Percentiles rank a stretch among this genome's conserved stretches.
Evolutionary conservation across 805 yeast species (phyloP).

Genomic region (Sungouiella thailandica): DNA sequence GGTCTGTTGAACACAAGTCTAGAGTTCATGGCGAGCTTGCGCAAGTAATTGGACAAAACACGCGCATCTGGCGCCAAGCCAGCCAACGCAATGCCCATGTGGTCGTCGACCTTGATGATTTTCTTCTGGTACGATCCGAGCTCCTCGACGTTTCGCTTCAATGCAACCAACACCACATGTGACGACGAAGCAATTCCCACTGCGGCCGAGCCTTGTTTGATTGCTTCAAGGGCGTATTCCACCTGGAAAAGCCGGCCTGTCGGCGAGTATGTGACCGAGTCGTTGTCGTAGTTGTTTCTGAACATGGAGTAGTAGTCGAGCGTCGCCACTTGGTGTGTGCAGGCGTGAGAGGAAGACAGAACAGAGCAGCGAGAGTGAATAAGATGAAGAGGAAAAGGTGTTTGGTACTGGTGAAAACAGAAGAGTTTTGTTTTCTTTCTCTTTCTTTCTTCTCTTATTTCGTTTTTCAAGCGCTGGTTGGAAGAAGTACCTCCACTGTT

Average conservation of each 20-base stretch:
- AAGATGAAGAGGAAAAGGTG: too few species aligned
- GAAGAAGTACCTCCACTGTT: too few species aligned
- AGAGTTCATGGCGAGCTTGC: constrained; percentile 88
- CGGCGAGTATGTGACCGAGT: constrained; percentile 95
- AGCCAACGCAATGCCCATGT: constrained; percentile 91
- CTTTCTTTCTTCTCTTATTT: too few species aligned
- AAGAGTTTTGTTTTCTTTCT: too few species aligned
- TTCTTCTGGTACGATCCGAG: constrained; percentile 95
- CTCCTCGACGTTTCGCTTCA: constrained; percentile 95
- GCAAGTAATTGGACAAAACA: constrained; percentile 79
- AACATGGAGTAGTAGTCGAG: constrained; percentile 56
- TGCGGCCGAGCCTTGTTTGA: constrained; percentile 96
- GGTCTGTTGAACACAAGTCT: constrained; percentile 84
- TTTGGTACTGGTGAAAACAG: too few species aligned
- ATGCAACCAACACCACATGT: constrained; percentile 87
- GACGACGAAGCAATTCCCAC: constrained; percentile 86
- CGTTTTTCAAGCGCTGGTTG: too few species aligned
- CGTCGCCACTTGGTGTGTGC: too few species aligned
- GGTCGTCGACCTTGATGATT: constrained; percentile 85
- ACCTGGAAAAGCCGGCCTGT: constrained; percentile 87
- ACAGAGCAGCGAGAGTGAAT: too few species aligned
- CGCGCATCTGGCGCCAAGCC: constrained; percentile 99
- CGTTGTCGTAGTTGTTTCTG: constrained; percentile 98
- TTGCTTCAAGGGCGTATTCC: constrained; percentile 83
- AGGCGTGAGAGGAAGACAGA: too few species aligned